phyloP scores from a whole-genome alignment of 2,329 filamentous ascomycete species.

The Didymella pinodella region DNA sequence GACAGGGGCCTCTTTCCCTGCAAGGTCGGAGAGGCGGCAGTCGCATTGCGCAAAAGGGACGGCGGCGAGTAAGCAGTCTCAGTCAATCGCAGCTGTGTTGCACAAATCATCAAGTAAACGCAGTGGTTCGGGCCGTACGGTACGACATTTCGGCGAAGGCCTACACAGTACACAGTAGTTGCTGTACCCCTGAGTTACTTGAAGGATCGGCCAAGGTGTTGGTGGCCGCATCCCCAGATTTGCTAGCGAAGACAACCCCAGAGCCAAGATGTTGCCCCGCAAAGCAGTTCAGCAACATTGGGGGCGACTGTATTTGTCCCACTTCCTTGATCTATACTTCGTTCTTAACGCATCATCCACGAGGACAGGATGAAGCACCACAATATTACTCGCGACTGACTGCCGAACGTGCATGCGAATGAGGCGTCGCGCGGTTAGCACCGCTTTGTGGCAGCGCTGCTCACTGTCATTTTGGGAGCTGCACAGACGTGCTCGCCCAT shows the following conservation, averaged over 20 bases:
- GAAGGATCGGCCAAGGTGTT: constrained; percentile 14
- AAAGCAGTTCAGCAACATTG: constrained; percentile 18
- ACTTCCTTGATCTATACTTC: not conserved
- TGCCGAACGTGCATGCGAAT: constrained; percentile 18
- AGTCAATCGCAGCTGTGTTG: not conserved
- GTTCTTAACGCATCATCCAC: not conserved
- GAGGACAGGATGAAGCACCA: not conserved
- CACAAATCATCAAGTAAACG: not conserved
- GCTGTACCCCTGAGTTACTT: constrained; percentile 8
- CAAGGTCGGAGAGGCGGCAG: constrained; percentile 1
- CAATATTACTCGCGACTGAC: not conserved
- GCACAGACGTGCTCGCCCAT: constrained; percentile 27
- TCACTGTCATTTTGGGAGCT: constrained; percentile 26
- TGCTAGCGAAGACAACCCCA: constrained; percentile 21
- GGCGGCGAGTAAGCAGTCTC: not conserved
- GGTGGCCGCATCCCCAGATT: constrained; percentile 31
- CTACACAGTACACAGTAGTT: not conserved
- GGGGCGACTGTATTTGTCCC: constrained; percentile 6
- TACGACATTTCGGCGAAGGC: not conserved
- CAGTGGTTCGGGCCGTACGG: constrained; percentile 6
- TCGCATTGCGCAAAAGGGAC: not conserved
- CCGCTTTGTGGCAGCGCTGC: constrained; percentile 25
- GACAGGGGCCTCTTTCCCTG: constrained; percentile 8
- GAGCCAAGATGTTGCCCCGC: constrained; percentile 25
- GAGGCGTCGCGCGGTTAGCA: constrained; percentile 24